A percentile compares a stretch with the other conserved stretches of the same genome.
phyloP scores from a whole-genome alignment of 2,329 filamentous ascomycete genomes.

The Aspergillus sp. region DNA sequence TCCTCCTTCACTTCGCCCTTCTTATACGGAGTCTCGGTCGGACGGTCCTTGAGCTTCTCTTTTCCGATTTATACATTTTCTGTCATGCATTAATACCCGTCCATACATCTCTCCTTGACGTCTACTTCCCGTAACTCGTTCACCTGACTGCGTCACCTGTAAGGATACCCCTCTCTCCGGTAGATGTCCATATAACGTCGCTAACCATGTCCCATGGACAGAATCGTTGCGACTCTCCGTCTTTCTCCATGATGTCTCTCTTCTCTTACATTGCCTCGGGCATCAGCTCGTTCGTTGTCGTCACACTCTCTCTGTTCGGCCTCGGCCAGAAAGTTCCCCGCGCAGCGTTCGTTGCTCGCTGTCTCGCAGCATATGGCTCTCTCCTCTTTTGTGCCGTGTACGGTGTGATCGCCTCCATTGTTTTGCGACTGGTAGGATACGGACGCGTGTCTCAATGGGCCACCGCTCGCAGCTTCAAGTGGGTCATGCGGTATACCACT shows the following conservation, averaged over 20 bases:
- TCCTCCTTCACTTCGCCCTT: not conserved
- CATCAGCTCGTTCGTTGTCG: constrained; percentile 63
- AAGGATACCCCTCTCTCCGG: not conserved
- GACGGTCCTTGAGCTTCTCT: not conserved
- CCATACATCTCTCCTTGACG: constrained; percentile 2
- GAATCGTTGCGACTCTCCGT: not conserved
- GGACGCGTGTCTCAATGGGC: constrained; percentile 83
- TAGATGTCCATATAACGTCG: not conserved
- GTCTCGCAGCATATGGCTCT: constrained; percentile 46
- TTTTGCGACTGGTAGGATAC: constrained; percentile 69
- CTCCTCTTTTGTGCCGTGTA: constrained; percentile 59
- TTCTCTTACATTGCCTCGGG: constrained; percentile 59
- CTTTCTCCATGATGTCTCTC: constrained; percentile 55
- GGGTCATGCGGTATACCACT: constrained; percentile 69
- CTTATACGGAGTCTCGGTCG: not conserved
- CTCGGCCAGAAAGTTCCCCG: constrained; percentile 43
- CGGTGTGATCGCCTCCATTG: constrained; percentile 71
- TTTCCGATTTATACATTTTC: not conserved
- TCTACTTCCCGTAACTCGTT: constrained; percentile 5
- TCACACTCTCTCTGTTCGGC: constrained; percentile 52
- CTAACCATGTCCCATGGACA: not conserved
- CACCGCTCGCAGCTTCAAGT: constrained; percentile 75
- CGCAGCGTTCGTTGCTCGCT: constrained; percentile 47
- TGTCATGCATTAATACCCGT: constrained; percentile 15
- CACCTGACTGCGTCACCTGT: constrained; percentile 17